Base-by-base conservation (phyloP, 2,329 filamentous ascomycete species). In the Venturia nashicola region DNA sequence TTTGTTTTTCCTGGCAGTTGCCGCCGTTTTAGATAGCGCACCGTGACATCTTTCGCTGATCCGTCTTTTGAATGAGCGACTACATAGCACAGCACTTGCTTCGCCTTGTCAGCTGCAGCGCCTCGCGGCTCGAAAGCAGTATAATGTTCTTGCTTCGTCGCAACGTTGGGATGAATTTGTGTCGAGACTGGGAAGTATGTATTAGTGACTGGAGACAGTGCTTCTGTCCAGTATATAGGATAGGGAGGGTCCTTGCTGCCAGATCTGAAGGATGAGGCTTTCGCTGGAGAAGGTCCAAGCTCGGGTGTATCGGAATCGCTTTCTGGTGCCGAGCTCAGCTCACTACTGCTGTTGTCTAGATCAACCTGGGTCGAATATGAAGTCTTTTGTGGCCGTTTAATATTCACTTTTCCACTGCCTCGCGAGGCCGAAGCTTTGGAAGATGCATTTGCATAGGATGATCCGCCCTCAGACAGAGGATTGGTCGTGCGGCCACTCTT, bases 201-300 rank as follows among this genome's bases (percentile, higher is more conserved):
- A 63, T 90, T 84, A 0, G 90, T 93, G 3, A 90, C 80, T 1
- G 91, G 88, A 0, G 92, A 97, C 1, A 94, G 79, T 2, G 90
- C 88, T 73, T 99, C 94, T 0, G 89, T 88, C 94, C 94, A 99
- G 73, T 97, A 97, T 61, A 89, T 88, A 0, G 94, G 92, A 68
- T 87, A 94, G 2, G 86, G 84, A 36, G 97, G 79, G 68, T 96
- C 91, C 23, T 82, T 80, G 69, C 96, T 91, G 69, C 87, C 89
- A 63, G 81, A 79, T 65, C 79, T 80, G 7, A 68, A 70, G 46
- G 73, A 75, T 55, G 51, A 55, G 68, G 76, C 81, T 61, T 73
- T 75, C 5, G 77, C 75, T 40, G 78, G 75, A 14, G 78, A 80
- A 23, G 87, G 68, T 64, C 88, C 83, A 8, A 87, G 74, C 63